Base-by-base conservation (phyloP, 139 green algal species). In the Coelastrella sp. region DNA sequence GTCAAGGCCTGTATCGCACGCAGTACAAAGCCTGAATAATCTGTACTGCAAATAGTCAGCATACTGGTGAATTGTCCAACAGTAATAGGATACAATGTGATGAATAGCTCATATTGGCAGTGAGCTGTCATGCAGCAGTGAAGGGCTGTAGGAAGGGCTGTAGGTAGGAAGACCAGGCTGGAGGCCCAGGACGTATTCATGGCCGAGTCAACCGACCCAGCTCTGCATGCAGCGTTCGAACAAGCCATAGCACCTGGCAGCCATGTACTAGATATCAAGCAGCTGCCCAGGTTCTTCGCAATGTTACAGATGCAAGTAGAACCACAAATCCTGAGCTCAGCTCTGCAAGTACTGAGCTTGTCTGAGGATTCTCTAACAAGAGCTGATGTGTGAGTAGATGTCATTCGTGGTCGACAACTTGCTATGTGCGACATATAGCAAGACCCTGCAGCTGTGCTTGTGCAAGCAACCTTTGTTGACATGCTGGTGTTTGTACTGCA, bases 241-340 rank as follows among this genome's bases (percentile, higher is more conserved):
- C 27, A 56, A n/a, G 22, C 78, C 59, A 15, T 19, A 7, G 27
- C n/a, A 59, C 7, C 22, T 85, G 80, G 20, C 0, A 85, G 80
- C 57, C 56, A 15, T 14, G 70, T 56, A 8, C 0, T 88, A 61
- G 27, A 10, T 14, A 27, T 60, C 19, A 20, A 70, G 63, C 82
- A 78, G 82, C 82, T 78, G 63, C 59, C 22, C 19, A 35, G 24
- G 0, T 76, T 78, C 22, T 17, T 76, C 9, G 22, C n/a, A 27
- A 66, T 79, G 14, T 6, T 88, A 25, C 82, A 79, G 82, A 11
- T 88, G 14, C 82, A 61, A 78, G 60, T 68, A 65, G 75, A 25
- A 49, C 27, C 82, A 61, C 9, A 76, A 57, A 56, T 74, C 56
- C 81, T 87, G 59, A 22, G 60, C 17, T 22, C 78, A 84, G 78